A percentile compares a stretch with the other conserved stretches of the same genome.
phyloP scores from a whole-genome alignment of 495 filamentous ascomycete genomes.

The Tricharina praecox region DNA sequence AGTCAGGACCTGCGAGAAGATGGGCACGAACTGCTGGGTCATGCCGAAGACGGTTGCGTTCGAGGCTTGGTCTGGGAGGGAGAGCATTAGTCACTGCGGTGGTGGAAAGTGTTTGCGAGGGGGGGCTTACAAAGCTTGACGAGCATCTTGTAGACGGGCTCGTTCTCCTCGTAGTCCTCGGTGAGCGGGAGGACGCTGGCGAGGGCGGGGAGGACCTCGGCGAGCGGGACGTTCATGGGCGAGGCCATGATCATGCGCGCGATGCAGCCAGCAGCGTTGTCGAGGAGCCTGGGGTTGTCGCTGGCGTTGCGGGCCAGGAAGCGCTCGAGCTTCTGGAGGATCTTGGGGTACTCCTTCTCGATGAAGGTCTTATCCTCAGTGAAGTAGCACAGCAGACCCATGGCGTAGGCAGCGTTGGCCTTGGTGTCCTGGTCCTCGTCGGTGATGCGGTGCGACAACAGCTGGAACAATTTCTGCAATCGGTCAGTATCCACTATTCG shows the following conservation, averaged over 20 bases:
- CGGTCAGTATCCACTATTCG: too few species aligned
- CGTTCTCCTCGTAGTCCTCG: conserved; percentile 95
- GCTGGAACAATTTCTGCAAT: conserved; percentile 49
- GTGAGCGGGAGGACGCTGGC: conserved; percentile 67
- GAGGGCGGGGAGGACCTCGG: conserved; percentile 65
- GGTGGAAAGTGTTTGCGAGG: conserved; percentile 2
- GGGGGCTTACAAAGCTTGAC: conserved; percentile 59
- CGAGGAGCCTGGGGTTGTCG: conserved; percentile 58
- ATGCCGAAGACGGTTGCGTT: conserved; percentile 57
- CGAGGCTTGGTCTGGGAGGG: conserved; percentile 52
- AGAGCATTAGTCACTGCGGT: too few species aligned
- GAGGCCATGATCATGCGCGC: conserved; percentile 77
- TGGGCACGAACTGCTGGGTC: conserved; percentile 57
- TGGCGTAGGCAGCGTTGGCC: conserved; percentile 84
- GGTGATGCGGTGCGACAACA: conserved; percentile 68
- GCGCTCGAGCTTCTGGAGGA: conserved; percentile 69
- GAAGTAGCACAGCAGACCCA: conserved; percentile 65
- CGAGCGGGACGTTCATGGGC: conserved; percentile 58
- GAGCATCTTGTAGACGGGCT: conserved; percentile 74
- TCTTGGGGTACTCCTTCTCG: conserved; percentile 52
- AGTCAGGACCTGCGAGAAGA: conserved; percentile 61
- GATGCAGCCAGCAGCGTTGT: conserved; percentile 89
- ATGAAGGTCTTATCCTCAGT: conserved; percentile 56
- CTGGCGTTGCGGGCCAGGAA: conserved; percentile 42
- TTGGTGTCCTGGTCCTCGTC: conserved; percentile 86